Conservation (phyloP, 2,329 filamentous ascomycete species). For the Claviceps paspali region DNA sequence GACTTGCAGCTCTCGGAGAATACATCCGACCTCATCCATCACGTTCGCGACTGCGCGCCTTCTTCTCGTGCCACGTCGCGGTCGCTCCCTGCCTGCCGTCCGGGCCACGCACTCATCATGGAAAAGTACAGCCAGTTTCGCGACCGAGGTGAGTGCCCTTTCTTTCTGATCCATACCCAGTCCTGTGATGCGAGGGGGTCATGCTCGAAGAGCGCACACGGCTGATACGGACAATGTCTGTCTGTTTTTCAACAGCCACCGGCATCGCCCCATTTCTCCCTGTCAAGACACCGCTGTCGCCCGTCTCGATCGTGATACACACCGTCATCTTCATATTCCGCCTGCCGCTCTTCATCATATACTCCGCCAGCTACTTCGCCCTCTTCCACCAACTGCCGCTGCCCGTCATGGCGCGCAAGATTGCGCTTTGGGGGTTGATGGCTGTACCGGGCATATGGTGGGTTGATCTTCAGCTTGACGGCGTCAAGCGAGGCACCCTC, state of each 20-base stretch:
- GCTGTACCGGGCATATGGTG: conserved; percentile 91
- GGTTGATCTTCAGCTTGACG: conserved; percentile 96
- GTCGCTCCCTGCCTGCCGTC: too few relatives aligned
- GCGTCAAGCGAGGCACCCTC: conserved; percentile 80
- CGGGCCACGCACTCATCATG: conserved; percentile 37
- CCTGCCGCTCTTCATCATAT: conserved; percentile 58
- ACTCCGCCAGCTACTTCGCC: conserved; percentile 58
- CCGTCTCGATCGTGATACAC: conserved; percentile 48
- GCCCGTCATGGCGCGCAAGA: conserved; percentile 53
- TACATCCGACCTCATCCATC: background rate
- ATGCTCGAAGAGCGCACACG: background rate
- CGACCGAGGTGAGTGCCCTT: conserved; percentile 52
- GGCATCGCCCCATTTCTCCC: conserved; percentile 95
- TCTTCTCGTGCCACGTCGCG: too few relatives aligned
- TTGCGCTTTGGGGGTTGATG: conserved; percentile 74
- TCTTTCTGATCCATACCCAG: background rate
- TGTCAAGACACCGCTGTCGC: conserved; percentile 48
- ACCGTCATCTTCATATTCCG: conserved; percentile 65
- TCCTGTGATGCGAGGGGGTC: background rate
- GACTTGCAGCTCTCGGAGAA: background rate
- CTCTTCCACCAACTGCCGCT: conserved; percentile 69
- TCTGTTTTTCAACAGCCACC: conserved; percentile 51
- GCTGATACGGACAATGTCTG: background rate
- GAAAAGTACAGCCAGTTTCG: conserved; percentile 92
- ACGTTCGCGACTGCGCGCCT: too few relatives aligned